A percentile compares a stretch with the other conserved stretches of the same genome.
Evolutionary conservation across 345 rosid species (phyloP).

Genomic region (Excoecaria agallocha): DNA sequence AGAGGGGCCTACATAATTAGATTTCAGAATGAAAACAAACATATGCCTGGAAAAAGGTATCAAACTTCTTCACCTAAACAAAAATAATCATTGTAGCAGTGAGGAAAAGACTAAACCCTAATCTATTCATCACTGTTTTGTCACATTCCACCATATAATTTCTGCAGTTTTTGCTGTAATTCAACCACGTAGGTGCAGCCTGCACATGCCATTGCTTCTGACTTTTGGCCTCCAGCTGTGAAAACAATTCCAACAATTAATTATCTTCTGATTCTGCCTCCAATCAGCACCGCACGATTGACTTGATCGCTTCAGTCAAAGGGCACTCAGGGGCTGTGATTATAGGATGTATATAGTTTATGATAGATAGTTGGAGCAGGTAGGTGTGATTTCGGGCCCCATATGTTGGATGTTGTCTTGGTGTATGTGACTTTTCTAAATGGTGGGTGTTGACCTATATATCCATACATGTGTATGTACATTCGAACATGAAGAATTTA

Average conservation of each 20-base stretch:
- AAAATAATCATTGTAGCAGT: conserved; percentile 7
- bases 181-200: conserved; percentile 28
- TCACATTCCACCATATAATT: conserved; percentile 7
- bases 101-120: conserved; percentile 20
- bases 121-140: conserved; percentile 13
- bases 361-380: background rate
- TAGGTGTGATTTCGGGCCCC: conserved; percentile 21
- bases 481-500: conserved; percentile 9
- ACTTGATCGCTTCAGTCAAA: background rate
- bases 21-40: conserved; percentile 13
- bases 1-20: conserved; percentile 27
- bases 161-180: background rate
- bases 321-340: conserved; percentile 6
- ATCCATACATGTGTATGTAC: too few species aligned
- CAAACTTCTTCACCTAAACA: conserved; percentile 33
- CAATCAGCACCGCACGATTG: conserved; percentile 1
- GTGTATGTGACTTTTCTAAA: conserved; percentile 17
- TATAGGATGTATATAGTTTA: background rate
- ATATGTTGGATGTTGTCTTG: conserved; percentile 17
- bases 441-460: conserved; percentile 41
- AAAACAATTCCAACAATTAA: background rate
- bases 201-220: conserved; percentile 5
- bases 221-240: conserved; percentile 33
- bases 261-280: background rate
- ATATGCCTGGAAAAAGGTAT: conserved; percentile 9